Conservation (phyloP, 2,329 filamentous ascomycete genomes). For the Aspergillus uvarum region DNA sequence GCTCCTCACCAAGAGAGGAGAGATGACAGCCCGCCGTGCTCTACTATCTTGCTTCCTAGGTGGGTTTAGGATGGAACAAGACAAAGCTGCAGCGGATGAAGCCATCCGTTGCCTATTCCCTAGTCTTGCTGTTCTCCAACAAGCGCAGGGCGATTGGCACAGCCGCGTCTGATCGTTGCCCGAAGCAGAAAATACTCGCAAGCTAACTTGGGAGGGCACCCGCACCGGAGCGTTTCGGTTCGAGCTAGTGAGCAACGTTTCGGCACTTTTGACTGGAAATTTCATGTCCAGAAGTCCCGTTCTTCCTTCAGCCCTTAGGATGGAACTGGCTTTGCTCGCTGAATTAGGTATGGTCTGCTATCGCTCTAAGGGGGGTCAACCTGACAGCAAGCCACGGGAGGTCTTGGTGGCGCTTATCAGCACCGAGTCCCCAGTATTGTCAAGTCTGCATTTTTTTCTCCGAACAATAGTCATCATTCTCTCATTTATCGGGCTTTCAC, state of each 20-base stretch:
- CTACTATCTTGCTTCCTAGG: not conserved
- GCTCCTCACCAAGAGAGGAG: not conserved
- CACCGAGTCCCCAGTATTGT: not conserved
- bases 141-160: constrained; percentile 17
- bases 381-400: not conserved
- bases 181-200: constrained; percentile 21
- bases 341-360: constrained; percentile 9
- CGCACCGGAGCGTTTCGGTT: constrained; percentile 17
- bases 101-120: constrained; percentile 6
- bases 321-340: not conserved
- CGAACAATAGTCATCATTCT: not conserved
- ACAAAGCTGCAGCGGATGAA: constrained; percentile 7
- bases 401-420: constrained; percentile 1
- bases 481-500: constrained; percentile 4
- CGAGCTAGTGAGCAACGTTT: constrained; percentile 11
- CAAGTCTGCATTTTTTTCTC: not conserved
- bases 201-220: constrained; percentile 15
- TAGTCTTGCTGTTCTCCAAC: constrained; percentile 16
- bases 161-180: constrained; percentile 24
- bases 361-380: not conserved
- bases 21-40: not conserved
- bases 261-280: constrained; percentile 16
- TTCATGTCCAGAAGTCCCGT: constrained; percentile 3
- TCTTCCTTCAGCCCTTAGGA: constrained; percentile 6
- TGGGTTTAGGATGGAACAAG: not conserved